Evolutionary conservation across 805 yeast species (phyloP), one percentile per base, ranked within the genome.

Genomic region (Nakazawaea siamensis): DNA sequence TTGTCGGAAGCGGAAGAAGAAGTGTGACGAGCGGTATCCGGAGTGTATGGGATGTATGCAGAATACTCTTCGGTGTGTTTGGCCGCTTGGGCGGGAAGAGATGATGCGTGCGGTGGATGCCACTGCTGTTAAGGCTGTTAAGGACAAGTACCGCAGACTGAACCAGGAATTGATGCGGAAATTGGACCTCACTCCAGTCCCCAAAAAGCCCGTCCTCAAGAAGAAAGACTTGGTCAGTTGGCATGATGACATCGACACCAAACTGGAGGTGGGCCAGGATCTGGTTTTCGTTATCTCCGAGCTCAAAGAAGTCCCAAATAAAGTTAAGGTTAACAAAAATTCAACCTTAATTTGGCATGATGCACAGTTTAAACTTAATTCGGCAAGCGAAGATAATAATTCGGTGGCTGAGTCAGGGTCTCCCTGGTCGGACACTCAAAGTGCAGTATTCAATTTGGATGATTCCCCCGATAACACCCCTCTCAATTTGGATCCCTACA

Each of bases 41-140:
- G 29, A 28, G 15, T 39, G 43, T 17, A 18, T 10, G 6, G 30
- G 18, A 16, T 58, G 64, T 40, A 29, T 43, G 2, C 41, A 61
- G 35, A 57, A 57, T 37, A 44, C 42, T 41, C 40, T 56, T 5
- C 43, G 50, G 11, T 58, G 64, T 40, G 53, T 57, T 5, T 58
- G 58, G 38, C 62, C 64, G 4, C 14, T 29, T 4, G 38, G 38
- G 4, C 17, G 38, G n/a, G 32, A 35, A 13, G 35, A 26, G 26
- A 27, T 31, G 28, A 7, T 27, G 25, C 2, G 11, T 6, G 26
- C n/a, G n/a, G n/a, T n/a, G n/a, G n/a, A n/a, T n/a, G n/a, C n/a
- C n/a, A n/a, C n/a, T n/a, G 25, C 5, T 14, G 6, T 12, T 7
- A 5, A 10, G 20, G 15, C 2, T 14, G 18, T 13, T 16, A 18